Evolutionary conservation across 2,329 filamentous ascomycete species (phyloP), one percentile per base, ranked within the genome.

Genomic region (Aspergillus proliferans): DNA sequence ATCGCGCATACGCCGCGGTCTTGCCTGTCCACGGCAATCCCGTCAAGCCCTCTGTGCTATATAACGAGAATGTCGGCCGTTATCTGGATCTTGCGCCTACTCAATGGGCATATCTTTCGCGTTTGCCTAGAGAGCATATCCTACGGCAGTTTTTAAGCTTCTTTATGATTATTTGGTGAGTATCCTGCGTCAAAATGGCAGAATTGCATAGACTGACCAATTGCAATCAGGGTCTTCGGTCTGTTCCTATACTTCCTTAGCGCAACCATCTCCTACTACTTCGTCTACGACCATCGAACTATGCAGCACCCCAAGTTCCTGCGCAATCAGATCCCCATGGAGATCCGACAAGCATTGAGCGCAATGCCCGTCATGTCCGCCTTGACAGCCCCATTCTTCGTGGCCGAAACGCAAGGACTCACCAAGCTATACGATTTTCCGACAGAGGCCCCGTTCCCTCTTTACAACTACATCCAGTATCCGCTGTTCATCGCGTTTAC

Each of bases 271-370:
- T 93, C 90, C 30, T 97, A 94, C 71, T 61, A 85, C 64, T 85
- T 95, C 71, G 78, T 96, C 63, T 96, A 95, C 72, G 91, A 96
- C 74, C 93, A 96, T 69, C 79, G 82, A 38, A 90, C 88, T 41
- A 82, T 92, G 70, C 75, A 87, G 48, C 91, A 97, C 68, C 92
- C 92, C 26, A 91, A 91, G 64, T 96, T 90, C 71, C 84, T 96
- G 62, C 93, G 90, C 73, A 90, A 95, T 71, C 92, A 96, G 70
- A 85, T 96, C 57, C 76, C 78, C 49, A 80, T 88, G 56, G 92
- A 97, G 69, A 95, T 96, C 61, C 74, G 76, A 52, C 88, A 94
- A 71, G 83, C 89, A 52, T 79, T 85, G 66, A 68, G 71, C 40
- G 76, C 89, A 19, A 84, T 96, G 71, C 91, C 91, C 9, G 67